Percentiles rank a stretch among this genome's conserved stretches.
Conservation (phyloP, 1,284 basidiomycete species). For the Ceratobasidium theobromae region DNA sequence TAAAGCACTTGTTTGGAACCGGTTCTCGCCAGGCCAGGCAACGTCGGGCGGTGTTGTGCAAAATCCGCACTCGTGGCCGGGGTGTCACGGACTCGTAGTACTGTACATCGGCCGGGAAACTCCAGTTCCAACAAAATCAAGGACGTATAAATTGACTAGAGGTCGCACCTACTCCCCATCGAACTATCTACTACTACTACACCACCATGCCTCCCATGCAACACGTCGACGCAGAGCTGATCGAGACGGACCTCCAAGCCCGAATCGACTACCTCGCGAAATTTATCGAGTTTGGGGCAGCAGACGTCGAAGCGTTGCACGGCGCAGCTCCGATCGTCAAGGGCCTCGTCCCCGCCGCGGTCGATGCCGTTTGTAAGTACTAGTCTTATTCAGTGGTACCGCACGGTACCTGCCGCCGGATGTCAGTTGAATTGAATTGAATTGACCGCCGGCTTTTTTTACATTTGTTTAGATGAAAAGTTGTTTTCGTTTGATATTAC, state of each 20-base stretch:
- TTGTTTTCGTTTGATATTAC: slow-evolving; percentile 36
- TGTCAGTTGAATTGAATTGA: too few relatives aligned
- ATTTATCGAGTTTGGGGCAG: slow-evolving; percentile 34
- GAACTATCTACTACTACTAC: background rate
- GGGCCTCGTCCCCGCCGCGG: background rate
- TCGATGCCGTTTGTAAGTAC: slow-evolving; percentile 35
- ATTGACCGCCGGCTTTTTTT: background rate
- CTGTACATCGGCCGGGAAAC: too few relatives aligned
- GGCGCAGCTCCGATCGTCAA: slow-evolving; percentile 28
- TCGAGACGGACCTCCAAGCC: slow-evolving; percentile 29
- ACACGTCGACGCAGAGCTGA: slow-evolving; percentile 23
- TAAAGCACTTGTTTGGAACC: too few relatives aligned
- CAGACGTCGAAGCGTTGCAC: slow-evolving; percentile 29
- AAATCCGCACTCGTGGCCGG: too few relatives aligned
- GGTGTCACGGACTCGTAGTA: too few relatives aligned
- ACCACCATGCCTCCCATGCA: slow-evolving; percentile 6
- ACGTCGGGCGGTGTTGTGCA: too few relatives aligned
- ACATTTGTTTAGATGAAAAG: slow-evolving; percentile 30
- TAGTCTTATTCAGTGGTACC: background rate
- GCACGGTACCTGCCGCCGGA: too few relatives aligned
- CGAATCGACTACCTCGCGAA: slow-evolving; percentile 32
- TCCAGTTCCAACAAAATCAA: too few relatives aligned
- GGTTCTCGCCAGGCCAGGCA: too few relatives aligned
- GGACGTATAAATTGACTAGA: too few relatives aligned
- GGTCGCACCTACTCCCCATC: too few relatives aligned